These are phyloP conservation scores for Ascochyta koolunga DNA, from an alignment of 2,329 filamentous ascomycete genomes.

Conservation along the genomic window DNA sequence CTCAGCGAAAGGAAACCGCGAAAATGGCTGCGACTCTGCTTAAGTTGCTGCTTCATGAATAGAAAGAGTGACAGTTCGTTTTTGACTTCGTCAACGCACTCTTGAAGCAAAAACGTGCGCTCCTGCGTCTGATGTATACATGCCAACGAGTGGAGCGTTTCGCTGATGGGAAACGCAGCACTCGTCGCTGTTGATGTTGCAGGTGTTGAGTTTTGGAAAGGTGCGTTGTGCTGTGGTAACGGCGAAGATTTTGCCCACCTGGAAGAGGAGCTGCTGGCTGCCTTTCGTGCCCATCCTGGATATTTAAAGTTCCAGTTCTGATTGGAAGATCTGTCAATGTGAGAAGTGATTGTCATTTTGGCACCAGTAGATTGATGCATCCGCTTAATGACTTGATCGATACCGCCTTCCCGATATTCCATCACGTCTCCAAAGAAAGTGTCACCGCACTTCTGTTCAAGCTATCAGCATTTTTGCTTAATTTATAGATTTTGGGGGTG, in stretches of 20 bases:
- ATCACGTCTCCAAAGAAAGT: not conserved
- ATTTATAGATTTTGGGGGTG: too few species aligned
- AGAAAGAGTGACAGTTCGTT: slow-evolving; percentile 24
- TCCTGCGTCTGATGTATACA: slow-evolving; percentile 24
- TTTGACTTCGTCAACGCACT: slow-evolving; percentile 20
- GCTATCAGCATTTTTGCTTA: not conserved
- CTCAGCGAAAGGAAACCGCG: not conserved
- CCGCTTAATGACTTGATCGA: not conserved
- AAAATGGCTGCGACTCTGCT: not conserved
- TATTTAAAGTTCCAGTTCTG: not conserved
- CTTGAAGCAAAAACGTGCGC: slow-evolving; percentile 24
- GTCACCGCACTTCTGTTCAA: not conserved
- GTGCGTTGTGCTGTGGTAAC: not conserved
- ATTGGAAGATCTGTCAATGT: not conserved
- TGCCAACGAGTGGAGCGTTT: slow-evolving; percentile 22
- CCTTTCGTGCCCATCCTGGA: not conserved
- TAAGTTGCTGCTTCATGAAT: not conserved
- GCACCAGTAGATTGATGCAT: not conserved
- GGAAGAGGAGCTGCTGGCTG: not conserved
- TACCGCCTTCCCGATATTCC: not conserved
- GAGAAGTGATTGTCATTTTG: not conserved
- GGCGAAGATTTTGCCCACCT: not conserved
- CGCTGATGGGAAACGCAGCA: not conserved
- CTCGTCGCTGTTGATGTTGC: not conserved
- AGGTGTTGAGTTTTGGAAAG: not conserved